Percentiles rank a stretch among this genome's conserved stretches.
Evolutionary conservation across 2,329 filamentous ascomycete genomes (phyloP).

Genomic region (Capronia epimyces): DNA sequence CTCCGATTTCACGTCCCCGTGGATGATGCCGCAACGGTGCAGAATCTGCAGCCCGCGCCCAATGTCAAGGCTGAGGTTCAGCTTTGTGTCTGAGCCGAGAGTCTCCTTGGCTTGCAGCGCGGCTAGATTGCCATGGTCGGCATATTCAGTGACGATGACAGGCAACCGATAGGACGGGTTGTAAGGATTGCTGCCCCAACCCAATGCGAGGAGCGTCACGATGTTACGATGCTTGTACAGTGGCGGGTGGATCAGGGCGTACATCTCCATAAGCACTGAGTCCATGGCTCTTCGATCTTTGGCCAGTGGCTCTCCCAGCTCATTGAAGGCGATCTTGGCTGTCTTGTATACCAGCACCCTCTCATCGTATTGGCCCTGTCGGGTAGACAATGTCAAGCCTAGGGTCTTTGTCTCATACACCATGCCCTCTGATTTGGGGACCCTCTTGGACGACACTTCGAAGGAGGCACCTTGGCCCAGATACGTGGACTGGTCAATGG

Average conservation of each 20-base stretch:
- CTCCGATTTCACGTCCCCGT: conserved; percentile 33
- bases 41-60: conserved; percentile 30
- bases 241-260: conserved; percentile 26
- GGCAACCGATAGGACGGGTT: conserved; percentile 19
- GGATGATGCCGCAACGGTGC: conserved; percentile 32
- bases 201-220: conserved; percentile 28
- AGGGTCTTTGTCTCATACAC: background rate
- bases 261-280: conserved; percentile 25
- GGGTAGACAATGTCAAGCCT: background rate
- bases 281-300: conserved; percentile 10
- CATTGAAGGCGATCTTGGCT: conserved; percentile 15
- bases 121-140: conserved; percentile 25
- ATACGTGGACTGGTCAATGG: conserved; percentile 4
- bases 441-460: conserved; percentile 1
- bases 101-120: conserved; percentile 10
- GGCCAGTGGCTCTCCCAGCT: conserved; percentile 13
- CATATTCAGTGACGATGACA: conserved; percentile 28
- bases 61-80: conserved; percentile 29
- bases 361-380: conserved; percentile 1
- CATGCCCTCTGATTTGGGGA: conserved; percentile 1
- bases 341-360: conserved; percentile 16
- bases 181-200: conserved; percentile 23
- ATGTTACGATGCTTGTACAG: conserved; percentile 28
- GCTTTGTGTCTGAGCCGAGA: conserved; percentile 12
- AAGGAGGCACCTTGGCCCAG: conserved; percentile 1